Evolutionary conservation across 192 early-diverging fungal species (phyloP), one percentile per base, ranked within the genome.

Genomic region (Gamsiella multidivaricata): DNA sequence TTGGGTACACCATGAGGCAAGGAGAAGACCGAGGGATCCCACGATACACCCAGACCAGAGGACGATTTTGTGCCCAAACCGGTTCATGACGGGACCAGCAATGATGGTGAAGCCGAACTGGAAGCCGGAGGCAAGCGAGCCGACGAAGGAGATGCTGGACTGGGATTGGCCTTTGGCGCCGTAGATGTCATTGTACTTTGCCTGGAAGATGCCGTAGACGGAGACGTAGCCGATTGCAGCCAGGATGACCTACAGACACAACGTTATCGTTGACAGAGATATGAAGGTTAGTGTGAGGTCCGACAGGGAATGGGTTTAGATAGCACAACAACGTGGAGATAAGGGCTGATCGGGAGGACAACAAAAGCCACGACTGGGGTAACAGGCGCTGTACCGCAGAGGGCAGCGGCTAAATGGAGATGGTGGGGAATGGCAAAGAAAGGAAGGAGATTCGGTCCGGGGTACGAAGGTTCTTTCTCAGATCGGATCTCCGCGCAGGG

Each of bases 81-180:
- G 33, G 59, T 76, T 67, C 73, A 76, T 76, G 22, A 51, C 51
- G 5, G 73, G 73, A 17, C 73, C 73, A 50, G 58, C 42, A 29
- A 76, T 54, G 51, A 76, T 68, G 25, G 73, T 76, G 32, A 76
- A 76, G 6, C 62, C 62, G 34, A 76, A 76, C 25, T 76, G 73
- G 59, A 76, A 76, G 3, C 73, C 73, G 14, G 32, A 36, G 18
- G 73, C 64, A 2, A 76, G 58, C 10, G 73, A 76, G 2, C 73
- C 73, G 11, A 76, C 45, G 20, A 62, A 76, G 1, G 73, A 76
- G 37, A 76, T 62, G 23, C 33, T 54, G 10, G 73, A 67, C 23
- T 42, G 65, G 9, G 65, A 50, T 11, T 67, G 12, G 10, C 73
- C 73, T 17, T 36, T 33, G 22, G 43, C 22, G 12, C 73, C 73